phyloP scores from a whole-genome alignment of 768 basidiomycete genomes.

The Suillus alpinus region DNA sequence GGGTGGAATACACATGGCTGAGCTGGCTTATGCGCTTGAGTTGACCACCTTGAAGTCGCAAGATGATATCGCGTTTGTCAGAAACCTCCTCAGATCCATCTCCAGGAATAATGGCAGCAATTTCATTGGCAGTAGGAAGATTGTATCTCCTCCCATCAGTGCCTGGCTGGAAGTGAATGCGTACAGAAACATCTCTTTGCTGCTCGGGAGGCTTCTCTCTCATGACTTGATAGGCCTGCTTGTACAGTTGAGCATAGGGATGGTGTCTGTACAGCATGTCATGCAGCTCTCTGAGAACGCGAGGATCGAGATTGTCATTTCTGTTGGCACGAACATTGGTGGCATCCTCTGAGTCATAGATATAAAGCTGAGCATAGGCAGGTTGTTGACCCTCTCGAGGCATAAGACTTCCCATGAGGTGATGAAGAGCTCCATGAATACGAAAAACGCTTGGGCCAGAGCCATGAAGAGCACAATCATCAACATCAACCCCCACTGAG shows the following conservation, averaged over 20 bases:
- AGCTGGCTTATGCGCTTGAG: constrained; percentile 31
- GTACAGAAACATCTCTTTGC: constrained; percentile 11
- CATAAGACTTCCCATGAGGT: too few relatives aligned
- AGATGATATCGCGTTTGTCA: constrained; percentile 33
- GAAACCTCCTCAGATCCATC: constrained; percentile 14
- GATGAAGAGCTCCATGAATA: too few relatives aligned
- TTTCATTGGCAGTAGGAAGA: constrained; percentile 39
- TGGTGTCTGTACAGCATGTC: constrained; percentile 16
- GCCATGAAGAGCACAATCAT: too few relatives aligned
- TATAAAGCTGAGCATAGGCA: too few relatives aligned
- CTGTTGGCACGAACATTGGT: too few relatives aligned
- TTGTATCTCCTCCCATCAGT: constrained; percentile 40
- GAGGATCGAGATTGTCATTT: too few relatives aligned
- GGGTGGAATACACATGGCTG: constrained; percentile 33
- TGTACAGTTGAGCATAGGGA: constrained; percentile 29
- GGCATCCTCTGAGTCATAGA: too few relatives aligned
- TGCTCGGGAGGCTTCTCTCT: constrained; percentile 14
- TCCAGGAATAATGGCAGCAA: constrained; percentile 41
- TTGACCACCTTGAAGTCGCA: constrained; percentile 17
- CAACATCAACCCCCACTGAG: too few relatives aligned
- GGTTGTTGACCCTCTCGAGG: too few relatives aligned
- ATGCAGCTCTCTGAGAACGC: constrained; percentile 28
- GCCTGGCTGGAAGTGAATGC: constrained; percentile 5
- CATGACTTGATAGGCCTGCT: constrained; percentile 33
- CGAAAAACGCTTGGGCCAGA: too few relatives aligned